phyloP scores from a whole-genome alignment of 2,329 filamentous ascomycete species.

The Verticillium longisporum region DNA sequence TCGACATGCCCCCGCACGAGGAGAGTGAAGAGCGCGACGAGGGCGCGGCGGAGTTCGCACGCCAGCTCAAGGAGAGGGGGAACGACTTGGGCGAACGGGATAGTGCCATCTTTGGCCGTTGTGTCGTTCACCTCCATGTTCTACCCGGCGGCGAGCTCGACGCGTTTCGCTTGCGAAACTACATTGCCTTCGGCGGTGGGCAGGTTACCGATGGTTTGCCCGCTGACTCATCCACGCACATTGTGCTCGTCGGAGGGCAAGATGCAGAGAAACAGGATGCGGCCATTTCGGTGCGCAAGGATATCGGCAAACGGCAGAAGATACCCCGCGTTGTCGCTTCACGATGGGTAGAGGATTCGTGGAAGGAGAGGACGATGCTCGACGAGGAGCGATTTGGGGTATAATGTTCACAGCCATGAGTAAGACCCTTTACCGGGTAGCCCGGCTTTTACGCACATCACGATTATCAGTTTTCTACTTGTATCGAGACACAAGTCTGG shows the following conservation, averaged over 20 bases:
- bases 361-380: constrained; percentile 69
- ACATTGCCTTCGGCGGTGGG: constrained; percentile 65
- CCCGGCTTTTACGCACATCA: too few relatives aligned
- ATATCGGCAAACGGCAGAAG: constrained; percentile 34
- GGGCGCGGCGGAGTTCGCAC: constrained; percentile 38
- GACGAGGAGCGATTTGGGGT: constrained; percentile 61
- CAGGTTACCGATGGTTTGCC: constrained; percentile 41
- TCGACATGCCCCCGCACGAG: constrained; percentile 43
- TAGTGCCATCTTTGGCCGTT: constrained; percentile 45
- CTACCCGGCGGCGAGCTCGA: constrained; percentile 19
- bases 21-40: constrained; percentile 26
- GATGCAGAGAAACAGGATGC: constrained; percentile 28
- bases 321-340: constrained; percentile 64
- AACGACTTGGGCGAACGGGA: constrained; percentile 43
- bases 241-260: constrained; percentile 46
- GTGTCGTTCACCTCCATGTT: constrained; percentile 32
- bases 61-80: constrained; percentile 49
- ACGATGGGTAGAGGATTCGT: constrained; percentile 74
- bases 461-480: too few relatives aligned
- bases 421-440: too few relatives aligned
- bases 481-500: too few relatives aligned
- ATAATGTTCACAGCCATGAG: neutral
- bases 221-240: constrained; percentile 60
- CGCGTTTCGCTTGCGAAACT: constrained; percentile 38
- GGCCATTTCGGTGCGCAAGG: constrained; percentile 36